Evolutionary conservation across 179 eudicot species (phyloP), one percentile per base, ranked within the genome.

Genomic region (Corrigiola litoralis): DNA sequence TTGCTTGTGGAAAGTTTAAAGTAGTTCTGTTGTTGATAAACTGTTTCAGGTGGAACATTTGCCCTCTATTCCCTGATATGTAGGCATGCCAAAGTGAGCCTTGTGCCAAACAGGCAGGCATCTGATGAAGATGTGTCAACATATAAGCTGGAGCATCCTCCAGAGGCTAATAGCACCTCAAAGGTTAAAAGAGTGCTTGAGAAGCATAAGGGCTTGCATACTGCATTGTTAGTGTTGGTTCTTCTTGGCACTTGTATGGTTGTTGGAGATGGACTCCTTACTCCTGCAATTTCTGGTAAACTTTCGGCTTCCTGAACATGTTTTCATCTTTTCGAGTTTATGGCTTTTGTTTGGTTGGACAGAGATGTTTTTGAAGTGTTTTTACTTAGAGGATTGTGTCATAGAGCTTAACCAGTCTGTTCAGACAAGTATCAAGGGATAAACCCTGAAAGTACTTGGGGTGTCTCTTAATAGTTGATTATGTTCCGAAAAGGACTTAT

Each of bases 221-320:
- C 82, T 61, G 92, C 95, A 72, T 75, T 90, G 71, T 79, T 90
- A 18, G 72, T 90, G 21, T 74, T 90, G 83, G 97, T 86, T 67
- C 88, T 90, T 61, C 88, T 88, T 65, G 95, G 95, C 63, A 88
- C 95, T 53, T 88, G 91, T 75, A 88, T 88, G 95, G 95, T 88
- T 31, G 84, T 90, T 68, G 95, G 95, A 61, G 97, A 90, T 76
- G 97, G 95, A 18, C 71, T 90, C 36, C 85, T 90, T 8, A 90
- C 97, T 73, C 97, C 97, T 18, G 88, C 92, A 24, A 90, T 90
- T 55, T 90, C 97, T 55, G 97, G 97, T 86, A 75, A 49, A 36
- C 41, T 38, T 34, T 66, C 34, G 41, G 11, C 33, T 51, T 47
- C 37, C 3, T 42, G 2, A 25, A 33, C 17, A 25, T 2, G 23